Percentiles rank a stretch among this genome's conserved stretches.
phyloP scores from a whole-genome alignment of 768 basidiomycete genomes.

The Mrakia gelida region DNA sequence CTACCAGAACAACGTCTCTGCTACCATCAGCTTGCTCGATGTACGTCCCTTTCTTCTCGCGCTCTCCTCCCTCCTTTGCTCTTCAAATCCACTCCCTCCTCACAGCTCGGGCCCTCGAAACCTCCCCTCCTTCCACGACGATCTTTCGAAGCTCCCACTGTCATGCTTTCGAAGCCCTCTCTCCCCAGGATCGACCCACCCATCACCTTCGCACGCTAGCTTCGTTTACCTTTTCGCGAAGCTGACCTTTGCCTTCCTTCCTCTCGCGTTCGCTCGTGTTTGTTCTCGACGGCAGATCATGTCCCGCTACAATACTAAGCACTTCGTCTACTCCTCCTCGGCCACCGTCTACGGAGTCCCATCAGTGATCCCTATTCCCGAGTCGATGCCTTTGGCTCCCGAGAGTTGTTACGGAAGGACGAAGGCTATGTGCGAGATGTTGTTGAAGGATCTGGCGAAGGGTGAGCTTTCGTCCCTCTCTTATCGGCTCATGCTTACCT shows the following conservation, averaged over 20 bases:
- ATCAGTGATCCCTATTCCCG: conserved; percentile 85
- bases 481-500: no score
- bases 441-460: conserved; percentile 77
- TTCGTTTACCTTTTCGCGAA: neutral
- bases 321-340: conserved; percentile 94
- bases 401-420: conserved; percentile 92
- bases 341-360: conserved; percentile 98
- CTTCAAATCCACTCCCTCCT: neutral
- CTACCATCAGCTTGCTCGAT: conserved; percentile 71
- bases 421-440: conserved; percentile 89
- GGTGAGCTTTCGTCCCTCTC: neutral
- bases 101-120: neutral
- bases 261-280: neutral
- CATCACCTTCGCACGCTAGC: no score
- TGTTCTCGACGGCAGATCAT: conserved; percentile 56
- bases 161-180: no score
- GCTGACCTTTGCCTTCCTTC: neutral
- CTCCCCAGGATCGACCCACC: no score
- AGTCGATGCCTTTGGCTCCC: conserved; percentile 77
- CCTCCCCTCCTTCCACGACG: no score
- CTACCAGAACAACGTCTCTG: conserved; percentile 88
- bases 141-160: no score
- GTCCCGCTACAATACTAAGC: conserved; percentile 73
- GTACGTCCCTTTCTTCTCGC: conserved; percentile 38
- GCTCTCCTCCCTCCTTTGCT: neutral